Base-by-base conservation (phyloP, 2,329 filamentous ascomycete genomes). In the Pyricularia sp. region DNA sequence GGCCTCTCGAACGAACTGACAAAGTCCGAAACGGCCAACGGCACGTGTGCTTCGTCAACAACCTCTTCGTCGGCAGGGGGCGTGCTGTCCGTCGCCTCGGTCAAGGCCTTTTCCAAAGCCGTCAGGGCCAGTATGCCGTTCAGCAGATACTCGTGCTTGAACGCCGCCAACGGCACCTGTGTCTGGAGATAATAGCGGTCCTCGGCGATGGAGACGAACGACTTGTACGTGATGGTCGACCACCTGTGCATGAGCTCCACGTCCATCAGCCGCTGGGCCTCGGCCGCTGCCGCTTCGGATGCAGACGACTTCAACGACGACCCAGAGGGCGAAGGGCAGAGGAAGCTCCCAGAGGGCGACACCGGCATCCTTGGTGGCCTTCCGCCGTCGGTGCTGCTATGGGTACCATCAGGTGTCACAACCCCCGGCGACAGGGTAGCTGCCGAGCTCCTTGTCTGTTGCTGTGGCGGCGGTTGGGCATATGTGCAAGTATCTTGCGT, bases 81-180 rank as follows among this genome's bases (percentile, higher is more conserved):
- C 28, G 28, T 23, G 26, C n/a, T n/a, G 12, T 33, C 25, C 1
- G 50, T 20, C 17, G 55, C 17, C 55, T 68, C 67, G 14, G 67
- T 64, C 59, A 68, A 33, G 67, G 50, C 67, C 67, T 64, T 68
- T 7, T 68, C 67, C 30, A 68, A 59, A 25, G 67, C 67, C 59
- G 67, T 68, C 28, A 68, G n/a, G n/a, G 67, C 67, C 55, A 95
- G 85, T 66, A 95, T 82, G 78, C 94, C 73, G 70, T 74, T 73
- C 58, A 74, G 70, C 84, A 69, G 68, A 59, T 12, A 63, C 14
- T 66, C 67, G 31, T 26, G 14, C 23, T 42, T 61, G 28, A 68
- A 33, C 14, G 67, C 68, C 64, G 65, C 42, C 36, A 31, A 50
- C 25, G 68, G 68, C 10, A 69, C 14, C 12, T 33, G n/a, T 6